These are phyloP conservation scores for Brasilioporus rufonigricans DNA, from an alignment of 768 basidiomycete species.

Conservation along the genomic window DNA sequence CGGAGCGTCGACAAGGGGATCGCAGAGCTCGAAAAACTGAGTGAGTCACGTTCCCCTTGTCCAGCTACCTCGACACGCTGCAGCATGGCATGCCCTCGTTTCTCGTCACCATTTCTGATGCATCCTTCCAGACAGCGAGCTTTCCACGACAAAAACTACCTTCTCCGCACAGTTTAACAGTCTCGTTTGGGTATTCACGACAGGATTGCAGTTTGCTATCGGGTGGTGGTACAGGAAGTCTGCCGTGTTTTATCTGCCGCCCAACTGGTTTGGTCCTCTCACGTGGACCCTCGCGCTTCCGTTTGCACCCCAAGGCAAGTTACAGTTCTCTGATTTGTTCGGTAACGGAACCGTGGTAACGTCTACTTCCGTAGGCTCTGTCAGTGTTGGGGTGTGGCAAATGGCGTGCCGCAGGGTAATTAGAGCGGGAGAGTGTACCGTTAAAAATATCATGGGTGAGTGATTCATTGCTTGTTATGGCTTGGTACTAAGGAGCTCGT, in stretches of 20 bases:
- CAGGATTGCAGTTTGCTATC: constrained; percentile 77
- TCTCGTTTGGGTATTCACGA: constrained; percentile 80
- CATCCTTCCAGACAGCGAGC: constrained; percentile 58
- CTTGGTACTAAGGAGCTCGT: background rate
- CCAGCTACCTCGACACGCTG: background rate
- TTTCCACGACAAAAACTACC: constrained; percentile 53
- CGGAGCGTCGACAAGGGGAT: constrained; percentile 90
- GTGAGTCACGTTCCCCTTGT: constrained; percentile 46
- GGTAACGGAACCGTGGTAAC: background rate
- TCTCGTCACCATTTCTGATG: constrained; percentile 1
- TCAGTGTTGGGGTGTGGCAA: constrained; percentile 93
- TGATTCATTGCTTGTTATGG: constrained; percentile 6
- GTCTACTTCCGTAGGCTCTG: constrained; percentile 61
- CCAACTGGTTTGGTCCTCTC: constrained; percentile 86
- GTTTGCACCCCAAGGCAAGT: constrained; percentile 81
- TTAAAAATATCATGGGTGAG: constrained; percentile 59
- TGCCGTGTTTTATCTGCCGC: constrained; percentile 93
- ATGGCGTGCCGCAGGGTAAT: constrained; percentile 92
- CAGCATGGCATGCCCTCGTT: background rate
- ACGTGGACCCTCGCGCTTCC: constrained; percentile 89
- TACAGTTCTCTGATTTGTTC: background rate
- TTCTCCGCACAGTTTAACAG: constrained; percentile 74
- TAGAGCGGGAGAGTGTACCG: constrained; percentile 67
- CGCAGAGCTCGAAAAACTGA: constrained; percentile 87
- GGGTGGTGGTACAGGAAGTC: constrained; percentile 90